A percentile compares a stretch with the other conserved stretches of the same genome.
Conservation (phyloP, 2,329 filamentous ascomycete genomes). For the Chrysosporium queenslandicum region DNA sequence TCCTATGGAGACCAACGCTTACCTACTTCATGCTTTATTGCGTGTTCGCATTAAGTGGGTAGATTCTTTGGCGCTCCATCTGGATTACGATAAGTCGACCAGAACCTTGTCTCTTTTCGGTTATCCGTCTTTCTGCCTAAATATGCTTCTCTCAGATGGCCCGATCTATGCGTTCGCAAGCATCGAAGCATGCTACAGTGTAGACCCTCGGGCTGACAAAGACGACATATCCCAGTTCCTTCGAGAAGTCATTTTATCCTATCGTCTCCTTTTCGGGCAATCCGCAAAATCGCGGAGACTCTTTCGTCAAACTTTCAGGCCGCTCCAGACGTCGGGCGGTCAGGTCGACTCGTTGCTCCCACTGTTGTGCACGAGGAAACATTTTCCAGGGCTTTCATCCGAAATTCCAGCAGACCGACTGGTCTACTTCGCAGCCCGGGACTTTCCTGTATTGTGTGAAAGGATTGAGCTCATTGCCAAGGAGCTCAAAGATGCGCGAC, state of each 20-base stretch:
- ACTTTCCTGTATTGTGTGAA: too few species aligned
- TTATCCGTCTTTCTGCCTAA: neutral
- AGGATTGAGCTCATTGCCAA: too few species aligned
- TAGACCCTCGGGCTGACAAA: neutral
- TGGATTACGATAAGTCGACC: conserved; percentile 4
- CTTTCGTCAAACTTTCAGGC: too few species aligned
- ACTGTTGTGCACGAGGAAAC: too few species aligned
- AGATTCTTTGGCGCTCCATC: neutral
- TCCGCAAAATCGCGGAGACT: conserved; percentile 16
- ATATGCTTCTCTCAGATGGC: neutral
- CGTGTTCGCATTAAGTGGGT: conserved; percentile 6
- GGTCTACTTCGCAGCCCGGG: too few species aligned
- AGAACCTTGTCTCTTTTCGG: conserved; percentile 1
- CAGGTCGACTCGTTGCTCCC: too few species aligned
- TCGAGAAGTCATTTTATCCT: neutral
- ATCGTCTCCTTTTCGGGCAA: conserved; percentile 3
- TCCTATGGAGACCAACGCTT: conserved; percentile 1
- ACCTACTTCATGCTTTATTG: neutral
- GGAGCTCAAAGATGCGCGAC: too few species aligned
- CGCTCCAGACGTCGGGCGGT: too few species aligned
- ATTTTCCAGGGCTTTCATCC: too few species aligned
- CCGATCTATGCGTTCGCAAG: too few species aligned
- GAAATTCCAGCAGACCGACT: too few species aligned
- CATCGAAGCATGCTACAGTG: too few species aligned
- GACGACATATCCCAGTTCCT: neutral